phyloP scores from a whole-genome alignment of 768 basidiomycete genomes.

The Leccinum broughii region DNA sequence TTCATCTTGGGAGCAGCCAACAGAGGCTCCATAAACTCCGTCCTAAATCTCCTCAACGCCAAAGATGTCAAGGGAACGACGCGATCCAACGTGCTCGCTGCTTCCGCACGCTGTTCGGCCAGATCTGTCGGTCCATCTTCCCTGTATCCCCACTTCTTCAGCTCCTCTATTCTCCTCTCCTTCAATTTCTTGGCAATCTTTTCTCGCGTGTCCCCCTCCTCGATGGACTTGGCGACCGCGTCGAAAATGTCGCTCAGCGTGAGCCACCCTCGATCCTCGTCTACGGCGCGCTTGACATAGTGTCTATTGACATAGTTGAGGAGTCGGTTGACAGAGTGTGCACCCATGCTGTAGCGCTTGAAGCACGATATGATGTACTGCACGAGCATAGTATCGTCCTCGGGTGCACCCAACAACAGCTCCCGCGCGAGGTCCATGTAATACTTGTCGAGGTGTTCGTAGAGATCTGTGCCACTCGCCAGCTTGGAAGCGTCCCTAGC shows the following conservation, averaged over 20 bases:
- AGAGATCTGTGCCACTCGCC: slow-evolving; percentile 65
- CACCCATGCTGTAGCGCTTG: slow-evolving; percentile 67
- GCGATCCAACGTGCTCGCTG: slow-evolving; percentile 67
- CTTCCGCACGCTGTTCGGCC: slow-evolving; percentile 73
- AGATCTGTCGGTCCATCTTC: slow-evolving; percentile 50
- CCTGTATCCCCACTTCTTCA: slow-evolving; percentile 70
- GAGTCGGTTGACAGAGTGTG: slow-evolving; percentile 67
- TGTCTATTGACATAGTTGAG: slow-evolving; percentile 73
- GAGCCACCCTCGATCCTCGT: slow-evolving; percentile 80
- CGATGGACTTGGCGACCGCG: slow-evolving; percentile 53
- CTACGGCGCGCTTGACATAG: slow-evolving; percentile 73
- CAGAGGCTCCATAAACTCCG: slow-evolving; percentile 69
- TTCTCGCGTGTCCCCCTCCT: slow-evolving; percentile 56
- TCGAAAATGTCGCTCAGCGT: slow-evolving; percentile 65
- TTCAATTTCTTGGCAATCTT: slow-evolving; percentile 56
- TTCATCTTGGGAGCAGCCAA: slow-evolving; percentile 67
- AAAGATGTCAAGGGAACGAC: slow-evolving; percentile 63
- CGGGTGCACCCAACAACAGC: slow-evolving; percentile 59
- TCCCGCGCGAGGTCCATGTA: slow-evolving; percentile 62
- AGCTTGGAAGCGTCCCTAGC: slow-evolving; percentile 29
- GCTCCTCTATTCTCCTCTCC: slow-evolving; percentile 55
- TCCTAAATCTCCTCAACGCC: slow-evolving; percentile 70
- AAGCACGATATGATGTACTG: slow-evolving; percentile 73
- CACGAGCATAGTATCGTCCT: slow-evolving; percentile 65
- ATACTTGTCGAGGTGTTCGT: slow-evolving; percentile 72